Base-by-base conservation (phyloP, 768 basidiomycete species). In the Candolleomyces aberdarensis region DNA sequence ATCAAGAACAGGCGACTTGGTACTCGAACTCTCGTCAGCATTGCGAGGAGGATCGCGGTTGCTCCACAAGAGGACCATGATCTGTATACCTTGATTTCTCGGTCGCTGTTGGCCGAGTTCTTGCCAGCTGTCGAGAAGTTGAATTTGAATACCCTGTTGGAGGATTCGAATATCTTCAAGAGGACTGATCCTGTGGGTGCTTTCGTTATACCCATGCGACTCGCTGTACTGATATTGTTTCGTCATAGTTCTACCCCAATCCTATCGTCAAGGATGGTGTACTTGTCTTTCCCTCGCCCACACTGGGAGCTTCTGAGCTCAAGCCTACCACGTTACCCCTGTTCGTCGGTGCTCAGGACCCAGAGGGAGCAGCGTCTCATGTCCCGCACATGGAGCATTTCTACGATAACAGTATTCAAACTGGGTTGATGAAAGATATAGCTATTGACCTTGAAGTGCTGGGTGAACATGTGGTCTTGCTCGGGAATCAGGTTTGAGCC, bases 301-400 rank as follows among this genome's bases (percentile, higher is more conserved):
- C 75, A 46, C 71, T 72, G 15, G 69, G 70, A 15, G 74, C 70
- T 13, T 72, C 76, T 6, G 50, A 59, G 41, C 26, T 22, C n/a
- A 36, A 47, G 39, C 19, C 44, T 26, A 79, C 78, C 1, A 61
- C 58, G 2, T 80, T 89, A 31, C 82, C 83, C 2, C 66, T 75
- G 5, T 88, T 88, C 67, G 75, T 85, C 50, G 60, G 75, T 17
- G 61, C 71, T 2, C 72, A 80, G 61, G 86, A 89, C 64, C 74
- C 76, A 4, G 80, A 81, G 41, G 86, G 87, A 14, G 78, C 75
- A 11, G 78, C 78, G 1, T 84, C 85, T 2, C 81, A 83, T 70
- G 78, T 89, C 1, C 87, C 87, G 15, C 78, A 86, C 63, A 87
- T 87, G 85, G 84, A 85, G 58, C 81, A 86, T 63, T 89, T 87